These are phyloP conservation scores for Trichophyton verrucosum DNA, from an alignment of 2,329 filamentous ascomycete genomes.

Conservation along the genomic window DNA sequence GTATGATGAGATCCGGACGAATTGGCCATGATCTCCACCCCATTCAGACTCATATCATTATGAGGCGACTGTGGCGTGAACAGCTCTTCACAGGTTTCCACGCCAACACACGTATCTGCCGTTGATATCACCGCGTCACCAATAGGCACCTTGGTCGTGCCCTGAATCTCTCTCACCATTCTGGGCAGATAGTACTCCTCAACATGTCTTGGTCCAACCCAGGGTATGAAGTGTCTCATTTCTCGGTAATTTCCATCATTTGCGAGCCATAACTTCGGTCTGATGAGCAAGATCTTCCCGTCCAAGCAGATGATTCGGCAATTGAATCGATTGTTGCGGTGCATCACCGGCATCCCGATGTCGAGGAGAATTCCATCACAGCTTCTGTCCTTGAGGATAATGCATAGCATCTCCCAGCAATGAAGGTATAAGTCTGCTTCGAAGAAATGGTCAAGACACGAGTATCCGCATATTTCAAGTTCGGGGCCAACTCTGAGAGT, in stretches of 20 bases:
- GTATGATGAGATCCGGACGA: slow-evolving; percentile 41
- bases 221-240: slow-evolving; percentile 49
- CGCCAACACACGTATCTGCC: slow-evolving; percentile 45
- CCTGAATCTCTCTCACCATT: slow-evolving; percentile 44
- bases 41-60: slow-evolving; percentile 49
- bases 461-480: slow-evolving; percentile 17
- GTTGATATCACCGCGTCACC: slow-evolving; percentile 54
- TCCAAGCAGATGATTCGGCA: slow-evolving; percentile 51
- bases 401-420: slow-evolving; percentile 47
- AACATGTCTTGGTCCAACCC: slow-evolving; percentile 37
- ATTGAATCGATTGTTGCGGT: slow-evolving; percentile 51
- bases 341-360: slow-evolving; percentile 38
- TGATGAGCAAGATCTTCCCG: slow-evolving; percentile 53
- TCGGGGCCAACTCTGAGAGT: slow-evolving; percentile 45
- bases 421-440: slow-evolving; percentile 41
- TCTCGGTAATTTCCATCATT: slow-evolving; percentile 47
- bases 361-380: slow-evolving; percentile 47
- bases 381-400: slow-evolving; percentile 45
- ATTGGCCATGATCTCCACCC: slow-evolving; percentile 59
- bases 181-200: slow-evolving; percentile 53
- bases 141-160: slow-evolving; percentile 45
- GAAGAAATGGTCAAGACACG: slow-evolving; percentile 13
- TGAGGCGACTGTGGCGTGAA: slow-evolving; percentile 46
- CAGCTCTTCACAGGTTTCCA: slow-evolving; percentile 41
- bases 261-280: slow-evolving; percentile 54